Evolutionary conservation across 352 stramenopile genomes (phyloP).

Genomic region (Globisporangium mamillatum): DNA sequence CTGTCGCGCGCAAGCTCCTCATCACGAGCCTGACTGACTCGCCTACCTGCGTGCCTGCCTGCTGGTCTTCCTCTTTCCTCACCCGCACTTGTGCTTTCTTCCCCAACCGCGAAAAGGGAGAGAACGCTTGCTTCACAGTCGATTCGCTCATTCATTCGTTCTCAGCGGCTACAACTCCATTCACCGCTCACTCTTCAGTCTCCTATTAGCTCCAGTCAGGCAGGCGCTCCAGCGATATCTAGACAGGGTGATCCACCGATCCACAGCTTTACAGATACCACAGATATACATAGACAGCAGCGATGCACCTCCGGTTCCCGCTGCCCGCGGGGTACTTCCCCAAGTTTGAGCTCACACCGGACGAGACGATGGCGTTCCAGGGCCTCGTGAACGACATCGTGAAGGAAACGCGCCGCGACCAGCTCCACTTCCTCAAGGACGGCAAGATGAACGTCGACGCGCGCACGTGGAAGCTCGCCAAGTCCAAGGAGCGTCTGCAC

Average conservation of each 20-base stretch:
- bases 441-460: constrained; percentile 54
- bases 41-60: too few species aligned
- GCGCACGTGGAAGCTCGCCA: constrained; percentile 64
- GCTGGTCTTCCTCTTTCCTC: background rate
- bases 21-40: background rate
- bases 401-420: constrained; percentile 53
- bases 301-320: constrained; percentile 73
- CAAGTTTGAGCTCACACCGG: constrained; percentile 60
- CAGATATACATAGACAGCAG: constrained; percentile 12
- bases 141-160: background rate
- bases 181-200: background rate
- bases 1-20: too few species aligned
- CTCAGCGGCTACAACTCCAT: background rate
- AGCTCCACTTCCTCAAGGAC: constrained; percentile 53
- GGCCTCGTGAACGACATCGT: constrained; percentile 62
- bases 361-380: constrained; percentile 52
- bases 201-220: background rate
- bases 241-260: background rate
- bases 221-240: background rate
- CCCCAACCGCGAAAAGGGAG: background rate
- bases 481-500: constrained; percentile 65
- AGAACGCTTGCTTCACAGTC: background rate
- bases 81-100: background rate
- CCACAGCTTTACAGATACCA: constrained; percentile 5
- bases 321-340: constrained; percentile 66